phyloP scores from a whole-genome alignment of 1,284 basidiomycete genomes.

The Austropuccinia psidii region DNA sequence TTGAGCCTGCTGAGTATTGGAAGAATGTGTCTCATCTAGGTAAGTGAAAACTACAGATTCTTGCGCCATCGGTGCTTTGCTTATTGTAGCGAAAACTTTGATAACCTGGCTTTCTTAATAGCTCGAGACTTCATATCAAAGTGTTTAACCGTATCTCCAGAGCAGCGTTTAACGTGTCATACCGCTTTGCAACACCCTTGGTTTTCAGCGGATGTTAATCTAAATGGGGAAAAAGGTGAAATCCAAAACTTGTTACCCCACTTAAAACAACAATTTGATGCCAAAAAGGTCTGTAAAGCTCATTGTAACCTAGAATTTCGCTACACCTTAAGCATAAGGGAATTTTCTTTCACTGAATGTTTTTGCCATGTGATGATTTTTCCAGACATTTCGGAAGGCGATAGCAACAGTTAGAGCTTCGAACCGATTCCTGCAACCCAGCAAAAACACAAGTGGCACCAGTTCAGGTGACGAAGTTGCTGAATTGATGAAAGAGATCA shows the following conservation, averaged over 20 bases:
- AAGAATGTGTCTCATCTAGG: slow-evolving; percentile 45
- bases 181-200: slow-evolving; percentile 68
- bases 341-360: not conserved
- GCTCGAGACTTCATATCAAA: slow-evolving; percentile 70
- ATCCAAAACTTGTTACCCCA: slow-evolving; percentile 34
- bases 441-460: not conserved
- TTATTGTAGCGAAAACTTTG: not conserved
- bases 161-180: slow-evolving; percentile 64
- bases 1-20: slow-evolving; percentile 59
- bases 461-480: slow-evolving; percentile 8
- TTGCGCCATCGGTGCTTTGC: not conserved
- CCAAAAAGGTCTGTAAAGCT: slow-evolving; percentile 21
- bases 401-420: slow-evolving; percentile 31
- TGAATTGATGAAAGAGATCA: slow-evolving; percentile 20
- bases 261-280: slow-evolving; percentile 34
- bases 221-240: slow-evolving; percentile 23
- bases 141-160: slow-evolving; percentile 77
- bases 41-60: too few species aligned
- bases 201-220: slow-evolving; percentile 56
- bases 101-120: slow-evolving; percentile 58
- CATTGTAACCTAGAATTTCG: not conserved
- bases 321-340: not conserved
- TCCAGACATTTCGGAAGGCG: slow-evolving; percentile 33
- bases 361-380: not conserved
- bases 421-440: slow-evolving; percentile 28